These are phyloP conservation scores for Cucurbita pepo DNA, from an alignment of 306 rosid genomes.

Conservation along the genomic window DNA sequence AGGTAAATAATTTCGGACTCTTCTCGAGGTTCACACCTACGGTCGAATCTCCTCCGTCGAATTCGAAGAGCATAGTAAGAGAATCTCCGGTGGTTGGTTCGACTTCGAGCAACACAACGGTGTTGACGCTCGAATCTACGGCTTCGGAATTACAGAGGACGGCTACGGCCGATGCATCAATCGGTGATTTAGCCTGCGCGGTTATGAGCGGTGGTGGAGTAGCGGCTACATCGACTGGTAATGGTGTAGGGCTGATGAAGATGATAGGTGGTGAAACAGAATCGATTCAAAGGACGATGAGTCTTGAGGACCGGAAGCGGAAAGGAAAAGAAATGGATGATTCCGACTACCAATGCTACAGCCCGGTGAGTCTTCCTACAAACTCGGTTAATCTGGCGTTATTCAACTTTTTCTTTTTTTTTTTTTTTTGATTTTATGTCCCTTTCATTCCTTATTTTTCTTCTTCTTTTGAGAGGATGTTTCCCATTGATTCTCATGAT, in stretches of 20 bases:
- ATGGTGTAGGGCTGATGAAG: constrained; percentile 13
- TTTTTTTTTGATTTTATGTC: not conserved
- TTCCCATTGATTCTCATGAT: not conserved
- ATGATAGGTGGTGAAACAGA: constrained; percentile 28
- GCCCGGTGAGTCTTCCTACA: constrained; percentile 36
- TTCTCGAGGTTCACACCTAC: constrained; percentile 20
- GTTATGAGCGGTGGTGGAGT: constrained; percentile 12
- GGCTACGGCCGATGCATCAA: constrained; percentile 6
- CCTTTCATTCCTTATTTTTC: not conserved
- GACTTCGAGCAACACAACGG: constrained; percentile 20
- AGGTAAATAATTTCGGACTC: constrained; percentile 18
- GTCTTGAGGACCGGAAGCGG: constrained; percentile 35
- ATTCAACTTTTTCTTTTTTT: not conserved
- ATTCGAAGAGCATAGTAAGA: constrained; percentile 16
- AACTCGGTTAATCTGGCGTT: not conserved
- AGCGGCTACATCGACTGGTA: constrained; percentile 1
- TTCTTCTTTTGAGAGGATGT: not conserved
- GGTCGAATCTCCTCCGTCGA: constrained; percentile 15
- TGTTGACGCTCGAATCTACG: constrained; percentile 3
- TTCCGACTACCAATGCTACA: constrained; percentile 26
- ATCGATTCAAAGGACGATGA: constrained; percentile 13
- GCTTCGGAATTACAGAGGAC: constrained; percentile 15
- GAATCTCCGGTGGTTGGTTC: constrained; percentile 43
- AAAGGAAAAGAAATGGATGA: constrained; percentile 38
- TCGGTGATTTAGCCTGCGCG: not conserved